Evolutionary conservation across 2,329 filamentous ascomycete genomes (phyloP).

Genomic region (Pseudocercospora fijiensis): DNA sequence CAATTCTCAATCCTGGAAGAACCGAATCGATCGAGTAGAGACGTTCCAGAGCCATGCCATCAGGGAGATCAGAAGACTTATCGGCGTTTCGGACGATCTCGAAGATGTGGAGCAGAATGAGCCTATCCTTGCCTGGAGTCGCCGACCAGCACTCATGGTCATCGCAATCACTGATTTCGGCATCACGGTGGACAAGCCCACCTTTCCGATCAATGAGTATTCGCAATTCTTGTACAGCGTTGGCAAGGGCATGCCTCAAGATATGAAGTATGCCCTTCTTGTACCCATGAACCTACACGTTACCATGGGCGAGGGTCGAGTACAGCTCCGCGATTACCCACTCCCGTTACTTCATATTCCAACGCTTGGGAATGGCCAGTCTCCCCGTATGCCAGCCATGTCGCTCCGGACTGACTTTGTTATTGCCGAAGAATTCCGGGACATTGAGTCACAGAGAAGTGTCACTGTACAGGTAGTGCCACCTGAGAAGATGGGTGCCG

Average conservation of each 20-base stretch:
- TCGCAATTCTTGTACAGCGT: conserved; percentile 82
- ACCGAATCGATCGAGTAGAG: conserved; percentile 77
- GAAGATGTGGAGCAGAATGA: conserved; percentile 76
- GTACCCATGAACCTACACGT: conserved; percentile 87
- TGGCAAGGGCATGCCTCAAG: conserved; percentile 92
- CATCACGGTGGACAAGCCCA: conserved; percentile 84
- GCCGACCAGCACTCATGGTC: conserved; percentile 79
- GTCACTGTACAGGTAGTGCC: conserved; percentile 84
- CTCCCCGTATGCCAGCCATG: conserved; percentile 74
- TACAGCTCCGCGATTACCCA: conserved; percentile 90
- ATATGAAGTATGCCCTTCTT: conserved; percentile 86
- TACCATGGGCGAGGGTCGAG: conserved; percentile 82
- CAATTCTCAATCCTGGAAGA: conserved; percentile 90
- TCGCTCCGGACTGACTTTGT: conserved; percentile 89
- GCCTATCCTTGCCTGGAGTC: conserved; percentile 79
- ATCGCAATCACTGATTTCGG: conserved; percentile 80
- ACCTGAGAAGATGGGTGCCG: conserved; percentile 57
- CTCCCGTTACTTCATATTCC: conserved; percentile 89
- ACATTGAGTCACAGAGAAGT: conserved; percentile 73
- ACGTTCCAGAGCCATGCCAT: conserved; percentile 69
- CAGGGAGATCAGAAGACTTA: conserved; percentile 72
- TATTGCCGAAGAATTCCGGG: conserved; percentile 88
- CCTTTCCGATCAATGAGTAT: conserved; percentile 78
- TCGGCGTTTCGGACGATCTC: conserved; percentile 78
- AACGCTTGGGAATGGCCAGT: conserved; percentile 74